These are phyloP conservation scores for Kwoniella shivajii DNA, from an alignment of 1,284 basidiomycete genomes.

Conservation along the genomic window DNA sequence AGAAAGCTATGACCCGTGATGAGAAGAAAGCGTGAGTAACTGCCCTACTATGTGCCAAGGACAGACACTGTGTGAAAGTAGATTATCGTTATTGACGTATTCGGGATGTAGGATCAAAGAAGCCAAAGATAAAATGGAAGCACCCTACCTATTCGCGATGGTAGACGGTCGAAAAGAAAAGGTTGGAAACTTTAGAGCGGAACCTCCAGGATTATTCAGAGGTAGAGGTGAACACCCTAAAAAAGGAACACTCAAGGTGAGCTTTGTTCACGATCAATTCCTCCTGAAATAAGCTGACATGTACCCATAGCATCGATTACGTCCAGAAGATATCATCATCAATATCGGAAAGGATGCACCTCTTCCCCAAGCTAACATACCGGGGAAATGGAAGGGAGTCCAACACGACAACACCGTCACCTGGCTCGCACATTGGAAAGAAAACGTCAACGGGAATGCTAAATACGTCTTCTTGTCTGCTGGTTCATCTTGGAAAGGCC, in stretches of 20 bases:
- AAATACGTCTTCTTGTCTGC: constrained; percentile 97
- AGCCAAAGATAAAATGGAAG: constrained; percentile 78
- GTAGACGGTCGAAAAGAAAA: constrained; percentile 97
- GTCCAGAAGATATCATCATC: constrained; percentile 89
- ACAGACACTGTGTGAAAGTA: not conserved
- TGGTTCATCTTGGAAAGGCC: constrained; percentile 90
- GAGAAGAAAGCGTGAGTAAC: constrained; percentile 74
- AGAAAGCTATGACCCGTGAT: constrained; percentile 79
- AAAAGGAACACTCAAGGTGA: constrained; percentile 92
- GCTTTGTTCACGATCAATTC: constrained; percentile 9
- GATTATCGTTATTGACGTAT: not conserved
- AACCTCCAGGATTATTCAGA: constrained; percentile 95
- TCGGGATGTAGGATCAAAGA: constrained; percentile 68
- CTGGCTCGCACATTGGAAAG: constrained; percentile 97
- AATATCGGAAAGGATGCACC: constrained; percentile 80
- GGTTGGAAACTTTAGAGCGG: constrained; percentile 96
- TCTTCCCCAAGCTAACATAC: constrained; percentile 79
- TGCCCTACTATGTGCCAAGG: not conserved
- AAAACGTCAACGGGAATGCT: constrained; percentile 87
- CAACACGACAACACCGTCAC: constrained; percentile 92
- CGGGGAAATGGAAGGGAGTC: constrained; percentile 75
- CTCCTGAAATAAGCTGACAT: not conserved
- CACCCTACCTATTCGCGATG: constrained; percentile 78
- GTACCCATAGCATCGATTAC: constrained; percentile 68
- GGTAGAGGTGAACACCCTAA: constrained; percentile 98